Base-by-base conservation (phyloP, 805 yeast genomes). In the Scheffersomyces coipomensis region DNA sequence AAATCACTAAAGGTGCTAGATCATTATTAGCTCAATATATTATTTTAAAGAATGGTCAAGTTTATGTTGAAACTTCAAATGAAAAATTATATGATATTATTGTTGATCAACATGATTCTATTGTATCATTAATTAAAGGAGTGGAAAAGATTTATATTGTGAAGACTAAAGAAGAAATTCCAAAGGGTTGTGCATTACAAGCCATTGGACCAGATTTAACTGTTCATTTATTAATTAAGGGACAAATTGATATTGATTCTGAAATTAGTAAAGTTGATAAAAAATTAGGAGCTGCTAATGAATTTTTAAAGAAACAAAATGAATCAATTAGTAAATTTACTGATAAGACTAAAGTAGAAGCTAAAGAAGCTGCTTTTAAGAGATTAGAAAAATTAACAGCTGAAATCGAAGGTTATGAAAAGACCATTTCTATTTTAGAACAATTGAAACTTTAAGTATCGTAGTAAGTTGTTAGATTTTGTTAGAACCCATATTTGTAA, bases 141-240 rank as follows among this genome's bases (percentile, higher is more conserved):
- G 93, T 89, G 51, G 83, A 83, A 49, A 75, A 77, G 52, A 81
- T 90, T 46, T 65, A 73, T 35, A 85, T 88, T 56, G 85, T 87
- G 24, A 68, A 71, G 31, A 48, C 65, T 11, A 65, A 64, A 12
- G 62, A 66, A 18, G 76, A 79, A 18, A 78, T 89, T 45, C 97
- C 97, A 51, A 79, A 81, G 44, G 99, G 99, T 33, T 87, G 96
- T 64, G 97, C 91, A 31, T 76, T 89, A 49, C 82, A 81, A 51
- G 78, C 95, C 40, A 88, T 91, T 42, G 78, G 80, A 43, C 84
- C 95, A 35, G 85, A 79, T 39, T 81, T 88, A 60, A 83, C 81
- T 44, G 98, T 90, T 16, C 96, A 88, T 55, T 79, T 91, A 22
- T 75, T 93, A 60, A 97, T 91, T 42, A 90, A 88, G 75, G 99